phyloP scores from a whole-genome alignment of 2,329 filamentous ascomycete genomes.

The Chaetomium sp. region DNA sequence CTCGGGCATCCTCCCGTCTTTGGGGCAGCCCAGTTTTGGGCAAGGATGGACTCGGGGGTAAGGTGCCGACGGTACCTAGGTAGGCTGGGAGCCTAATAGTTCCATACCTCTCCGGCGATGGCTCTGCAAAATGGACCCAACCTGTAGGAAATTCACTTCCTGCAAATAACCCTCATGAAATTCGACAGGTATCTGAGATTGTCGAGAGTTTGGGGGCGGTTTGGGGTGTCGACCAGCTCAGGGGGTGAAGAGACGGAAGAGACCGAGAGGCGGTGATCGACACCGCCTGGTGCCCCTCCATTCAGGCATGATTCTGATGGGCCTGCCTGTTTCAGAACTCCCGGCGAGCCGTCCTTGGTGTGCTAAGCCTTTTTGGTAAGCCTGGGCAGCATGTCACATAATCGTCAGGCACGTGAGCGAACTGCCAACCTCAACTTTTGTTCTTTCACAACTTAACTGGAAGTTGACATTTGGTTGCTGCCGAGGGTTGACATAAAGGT shows the following conservation, averaged over 20 bases:
- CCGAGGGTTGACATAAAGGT: background rate
- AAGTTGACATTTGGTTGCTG: background rate
- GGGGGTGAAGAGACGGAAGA: background rate
- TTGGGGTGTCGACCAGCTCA: background rate
- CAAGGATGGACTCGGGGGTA: background rate
- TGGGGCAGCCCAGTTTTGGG: background rate
- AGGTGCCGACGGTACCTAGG: too few relatives aligned
- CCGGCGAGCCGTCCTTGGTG: background rate
- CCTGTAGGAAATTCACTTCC: background rate
- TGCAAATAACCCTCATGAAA: background rate
- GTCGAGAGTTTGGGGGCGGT: background rate
- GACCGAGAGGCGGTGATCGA: slow-evolving; percentile 5
- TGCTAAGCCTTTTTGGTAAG: slow-evolving; percentile 4
- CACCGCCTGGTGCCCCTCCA: slow-evolving; percentile 11
- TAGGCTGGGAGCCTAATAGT: background rate
- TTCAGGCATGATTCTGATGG: slow-evolving; percentile 13
- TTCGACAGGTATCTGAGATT: background rate
- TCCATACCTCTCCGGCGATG: background rate
- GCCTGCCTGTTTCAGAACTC: slow-evolving; percentile 17
- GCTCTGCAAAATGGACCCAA: background rate
- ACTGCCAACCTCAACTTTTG: background rate
- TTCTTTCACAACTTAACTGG: background rate
- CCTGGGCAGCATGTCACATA: background rate
- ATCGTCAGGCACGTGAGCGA: background rate
- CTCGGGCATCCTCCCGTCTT: background rate